Evolutionary conservation across 129 eudicot species (phyloP), one percentile per base, ranked within the genome.

Genomic region (Calendula officinalis): DNA sequence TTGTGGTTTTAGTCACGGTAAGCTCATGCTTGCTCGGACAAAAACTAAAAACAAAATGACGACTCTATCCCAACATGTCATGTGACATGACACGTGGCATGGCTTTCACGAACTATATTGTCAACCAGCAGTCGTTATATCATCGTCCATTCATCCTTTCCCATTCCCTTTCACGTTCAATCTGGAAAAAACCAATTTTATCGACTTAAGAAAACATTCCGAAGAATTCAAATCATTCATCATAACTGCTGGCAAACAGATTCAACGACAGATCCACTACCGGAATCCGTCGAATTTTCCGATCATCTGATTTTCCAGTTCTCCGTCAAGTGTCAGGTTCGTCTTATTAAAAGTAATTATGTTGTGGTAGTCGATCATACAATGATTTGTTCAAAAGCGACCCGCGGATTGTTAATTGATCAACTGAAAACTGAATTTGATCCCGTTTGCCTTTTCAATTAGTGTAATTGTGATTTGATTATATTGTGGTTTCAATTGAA

Each of bases 301-400:
- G 63, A 67, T 67, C 63, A 67, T 30, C 51, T 55, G 41, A 40
- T 55, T 13, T 32, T 42, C 52, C 51, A 41, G 50, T 54, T 41
- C 72, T 44, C 32, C 72, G 42, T 54, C 72, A 13, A 67, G 72
- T 42, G 37, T 42, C 51, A 67, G 72, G 54, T 67, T 41, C 72
- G 22, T 67, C 62, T 66, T 12, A 52, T 67, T 11, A 27, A 13
- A 4, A 32, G 42, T 27, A 53, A 40, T 67, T 50, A 34, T 37
- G 44, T 13, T 39, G 46, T 47, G 55, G 69, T 64, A 35, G 56
- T 47, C 14, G 27, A 38, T 51, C 60, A 38, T 36, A 37, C 39
- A 22, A 27, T 50, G 22, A 50, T 39, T 39, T 22, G 41, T 10
- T 51, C 41, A 66, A 49, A 66, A 66, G n/a, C 51, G 61, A 66